Conservation (phyloP, 495 filamentous ascomycete species). For the Neurospora tetrasperma region DNA sequence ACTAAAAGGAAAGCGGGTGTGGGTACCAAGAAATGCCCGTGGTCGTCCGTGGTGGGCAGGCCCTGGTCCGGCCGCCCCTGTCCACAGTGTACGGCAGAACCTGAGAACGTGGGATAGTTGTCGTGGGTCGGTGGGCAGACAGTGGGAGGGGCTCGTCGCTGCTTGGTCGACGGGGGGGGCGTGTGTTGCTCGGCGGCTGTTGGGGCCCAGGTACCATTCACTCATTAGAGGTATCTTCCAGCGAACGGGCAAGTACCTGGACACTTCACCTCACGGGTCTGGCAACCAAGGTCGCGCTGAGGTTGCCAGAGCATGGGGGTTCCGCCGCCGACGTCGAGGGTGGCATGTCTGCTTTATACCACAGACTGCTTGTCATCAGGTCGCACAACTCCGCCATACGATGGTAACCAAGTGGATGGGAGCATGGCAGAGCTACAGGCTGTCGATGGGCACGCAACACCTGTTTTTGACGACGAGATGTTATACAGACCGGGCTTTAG, state of each 20-base stretch:
- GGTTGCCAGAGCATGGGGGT: conserved; percentile 12
- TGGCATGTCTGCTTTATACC: too few species aligned
- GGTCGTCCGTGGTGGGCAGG: conserved; percentile 4
- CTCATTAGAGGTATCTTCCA: neutral
- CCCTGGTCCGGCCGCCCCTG: conserved; percentile 8
- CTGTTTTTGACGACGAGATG: neutral
- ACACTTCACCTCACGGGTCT: neutral
- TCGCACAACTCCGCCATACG: neutral
- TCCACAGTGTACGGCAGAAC: conserved; percentile 16
- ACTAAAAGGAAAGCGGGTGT: conserved; percentile 16
- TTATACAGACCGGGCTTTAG: neutral
- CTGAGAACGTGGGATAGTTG: conserved; percentile 27
- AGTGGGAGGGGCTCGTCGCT: conserved; percentile 11
- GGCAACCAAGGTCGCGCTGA: neutral
- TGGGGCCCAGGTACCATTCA: neutral
- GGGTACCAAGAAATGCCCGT: conserved; percentile 15
- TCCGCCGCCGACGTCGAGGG: conserved; percentile 1
- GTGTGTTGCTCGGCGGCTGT: conserved; percentile 3
- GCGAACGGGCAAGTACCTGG: neutral
- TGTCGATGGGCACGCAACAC: neutral
- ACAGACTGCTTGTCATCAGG: too few species aligned
- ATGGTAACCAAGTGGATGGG: neutral
- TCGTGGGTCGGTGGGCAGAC: conserved; percentile 4
- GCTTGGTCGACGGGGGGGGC: conserved; percentile 13
- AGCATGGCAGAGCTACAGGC: neutral